Evolutionary conservation across 2,329 filamentous ascomycete species (phyloP), one percentile per base, ranked within the genome.

Genomic region (Monilinia fructicola): DNA sequence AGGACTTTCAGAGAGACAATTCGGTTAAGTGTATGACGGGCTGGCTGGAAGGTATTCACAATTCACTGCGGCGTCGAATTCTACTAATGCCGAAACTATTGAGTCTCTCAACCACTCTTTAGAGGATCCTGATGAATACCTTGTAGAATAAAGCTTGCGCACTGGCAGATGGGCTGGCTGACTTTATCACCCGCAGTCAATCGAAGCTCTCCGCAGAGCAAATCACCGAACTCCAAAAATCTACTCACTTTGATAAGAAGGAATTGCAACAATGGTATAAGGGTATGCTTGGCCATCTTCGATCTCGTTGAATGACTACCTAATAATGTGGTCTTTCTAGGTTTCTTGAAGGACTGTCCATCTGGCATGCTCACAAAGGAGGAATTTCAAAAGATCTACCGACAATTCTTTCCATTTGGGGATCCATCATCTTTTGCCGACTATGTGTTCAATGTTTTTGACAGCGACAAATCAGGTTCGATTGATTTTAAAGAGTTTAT

Each of bases 401-500:
- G 95, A 75, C 95, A 98, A 79, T 99, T 99, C 85, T 99, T 99
- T 80, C 95, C 95, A 18, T 98, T 98, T 76, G 95, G 95, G 73
- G 95, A 99, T 78, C 95, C 95, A 4, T 96, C 92, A 35, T 95
- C 92, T 3, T 99, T 99, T 78, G 95, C 95, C 78, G 94, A 98
- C 81, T 98, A 98, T 78, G 95, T 99, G 69, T 99, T 99, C 83
- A 97, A 97, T 74, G 95, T 99, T 50, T 99, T 99, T 79, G 95
- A 99, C 79, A 91, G 92, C 77, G 95, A 99, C 81, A 96, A 96
- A 77, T 97, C 92, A 54, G 95, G 95, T 72, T 94, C 91, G 73
- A 99, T 99, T 77, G 95, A 99, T 81, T 99, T 99, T 81, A 98
- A 98, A 79, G 95, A 99, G 80, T 99, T 99, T 81, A 99, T 99